Base-by-base conservation (phyloP, 75 land plant genomes). In the Sequoiadendron giganteum region DNA sequence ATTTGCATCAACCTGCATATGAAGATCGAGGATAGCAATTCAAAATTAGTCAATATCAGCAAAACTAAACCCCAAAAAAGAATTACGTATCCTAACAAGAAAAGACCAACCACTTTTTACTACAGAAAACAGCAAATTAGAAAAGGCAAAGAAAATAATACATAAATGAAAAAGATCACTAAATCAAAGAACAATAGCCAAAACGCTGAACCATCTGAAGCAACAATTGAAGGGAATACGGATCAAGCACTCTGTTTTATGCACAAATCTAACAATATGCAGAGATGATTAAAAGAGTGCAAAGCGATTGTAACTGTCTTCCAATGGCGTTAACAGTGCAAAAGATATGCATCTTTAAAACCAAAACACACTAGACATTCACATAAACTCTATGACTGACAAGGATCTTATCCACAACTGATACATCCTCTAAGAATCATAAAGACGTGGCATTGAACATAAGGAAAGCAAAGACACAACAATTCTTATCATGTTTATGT, bases 1-100 rank as follows among this genome's bases (percentile, higher is more conserved):
- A 88, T 88, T 55, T 52, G n/a, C 58, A 40, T 40, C 72, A 85
- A 88, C 87, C 89, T 88, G 55, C 42, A 52, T 34, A 85, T 45
- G 40, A 30, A 54, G 34, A 18, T 1, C 40, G n/a, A 45, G 36
- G 83, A 42, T n/a, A 42, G 19, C 40, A 85, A 39, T 30, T 86
- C 40, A 77, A 43, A 5, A 86, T 85, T 38, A 55, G 15, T 13
- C 1, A 56, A 85, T 82, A 82, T n/a, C 52, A 82, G 42, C 28
- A 82, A 82, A 82, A 28, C 16, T 11, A 0, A 73, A 25, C 6
- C n/a, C 15, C 48, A 45, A 47, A 81, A 15, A 81, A 10, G 25
- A 81, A 10, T 81, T 45, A 82, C 32, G 47, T 43, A 82, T 82
- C 25, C 42, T 49, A 47, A 28, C 28, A 43, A 21, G 30, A 73